Evolutionary conservation across 306 rosid genomes (phyloP), one percentile per base, ranked within the genome.

Genomic region (Prunus kanzakura): DNA sequence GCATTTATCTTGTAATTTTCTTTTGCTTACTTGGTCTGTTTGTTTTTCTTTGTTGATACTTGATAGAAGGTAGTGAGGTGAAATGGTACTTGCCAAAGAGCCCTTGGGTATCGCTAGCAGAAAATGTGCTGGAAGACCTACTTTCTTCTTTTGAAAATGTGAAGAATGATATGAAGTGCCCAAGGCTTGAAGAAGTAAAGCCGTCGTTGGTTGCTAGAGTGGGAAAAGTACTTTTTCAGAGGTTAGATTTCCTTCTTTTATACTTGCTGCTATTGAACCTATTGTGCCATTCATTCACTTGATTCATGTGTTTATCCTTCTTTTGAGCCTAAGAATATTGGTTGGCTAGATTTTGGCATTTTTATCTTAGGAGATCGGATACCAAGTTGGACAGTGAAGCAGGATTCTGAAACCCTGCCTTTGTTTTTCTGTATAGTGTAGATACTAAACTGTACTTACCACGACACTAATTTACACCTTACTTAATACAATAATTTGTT

Each of bases 151-250:
- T 79, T 68, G 70, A 80, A 67, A 22, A 46, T 0, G 69, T 77
- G 73, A 82, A 54, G 79, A 77, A 46, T 35, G 79, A 66, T 47
- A 71, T 82, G 69, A 74, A 73, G 67, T 41, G 49, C 41, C 63
- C 12, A 20, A 27, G 60, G 20, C 65, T 30, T 2, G 67, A 78
- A 15, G 57, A 30, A 72, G 64, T 69, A 38, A 80, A 75, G 69
- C 84, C 80, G 11, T 61, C 25, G 5, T 67, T 84, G 80, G 67
- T 73, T 58, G 89, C 87, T 38, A 79, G 84, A 82, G 43, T 85
- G 69, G 91, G 91, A 52, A 87, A 81, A 75, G 19, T 88, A 72
- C 76, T 80, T 19, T 85, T 87, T 68, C 81, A 71, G 61, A 73
- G 82, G 91, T 88, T 74, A 35, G 74, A 25, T 55, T n/a, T 47